phyloP scores from a whole-genome alignment of 371 early-diverging fungal genomes.

The Saksenaea oblongispora region DNA sequence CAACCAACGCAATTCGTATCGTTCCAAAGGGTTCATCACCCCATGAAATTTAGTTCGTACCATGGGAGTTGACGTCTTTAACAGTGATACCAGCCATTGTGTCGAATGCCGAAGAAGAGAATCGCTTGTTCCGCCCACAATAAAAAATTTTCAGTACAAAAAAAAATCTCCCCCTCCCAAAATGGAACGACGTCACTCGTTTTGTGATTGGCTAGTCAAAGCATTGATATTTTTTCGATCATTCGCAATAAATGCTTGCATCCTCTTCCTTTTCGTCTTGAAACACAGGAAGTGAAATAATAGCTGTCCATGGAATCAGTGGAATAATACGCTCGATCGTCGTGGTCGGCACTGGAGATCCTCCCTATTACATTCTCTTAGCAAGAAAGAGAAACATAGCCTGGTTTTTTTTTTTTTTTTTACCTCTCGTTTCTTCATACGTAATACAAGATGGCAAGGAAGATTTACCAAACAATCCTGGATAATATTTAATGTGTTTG shows the following conservation, averaged over 20 bases:
- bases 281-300: neutral
- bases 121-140: neutral
- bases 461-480: neutral
- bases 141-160: slow-evolving; percentile 8
- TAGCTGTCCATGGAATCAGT: neutral
- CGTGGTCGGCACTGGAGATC: neutral
- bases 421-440: neutral
- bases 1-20: neutral
- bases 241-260: no score
- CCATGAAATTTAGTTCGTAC: slow-evolving; percentile 20
- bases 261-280: neutral
- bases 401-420: neutral
- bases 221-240: no score
- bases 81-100: slow-evolving; percentile 79
- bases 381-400: neutral
- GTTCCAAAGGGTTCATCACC: neutral
- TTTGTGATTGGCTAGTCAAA: no score
- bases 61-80: slow-evolving; percentile 93
- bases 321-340: neutral
- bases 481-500: neutral
- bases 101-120: slow-evolving; percentile 17
- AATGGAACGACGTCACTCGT: neutral
- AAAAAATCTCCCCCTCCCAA: no score
- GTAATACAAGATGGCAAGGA: neutral
- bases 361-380: neutral